A percentile compares a stretch with the other conserved stretches of the same genome.
phyloP scores from a whole-genome alignment of 2,329 filamentous ascomycete species.

The Aspergillus hortae region DNA sequence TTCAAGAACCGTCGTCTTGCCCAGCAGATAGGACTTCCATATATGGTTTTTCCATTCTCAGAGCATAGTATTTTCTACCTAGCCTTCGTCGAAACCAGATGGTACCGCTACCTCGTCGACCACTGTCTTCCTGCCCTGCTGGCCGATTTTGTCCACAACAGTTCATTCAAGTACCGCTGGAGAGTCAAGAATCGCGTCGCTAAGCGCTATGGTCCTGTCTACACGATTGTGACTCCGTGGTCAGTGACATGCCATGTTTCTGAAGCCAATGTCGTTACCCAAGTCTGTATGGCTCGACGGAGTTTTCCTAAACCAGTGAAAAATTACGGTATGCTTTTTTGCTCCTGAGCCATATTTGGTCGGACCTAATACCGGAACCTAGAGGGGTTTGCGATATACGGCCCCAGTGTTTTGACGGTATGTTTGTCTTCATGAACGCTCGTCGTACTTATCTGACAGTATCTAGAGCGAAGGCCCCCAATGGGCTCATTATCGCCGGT shows the following conservation, averaged over 20 bases:
- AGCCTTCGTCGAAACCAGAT: neutral
- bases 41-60: neutral
- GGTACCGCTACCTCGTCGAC: neutral
- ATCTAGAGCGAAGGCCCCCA: conserved; percentile 27
- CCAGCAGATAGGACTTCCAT: neutral
- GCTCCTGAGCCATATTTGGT: neutral
- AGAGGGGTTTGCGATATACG: conserved; percentile 28
- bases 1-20: neutral
- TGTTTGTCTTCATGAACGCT: conserved; percentile 4
- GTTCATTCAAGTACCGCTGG: conserved; percentile 13
- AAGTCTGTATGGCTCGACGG: conserved; percentile 12
- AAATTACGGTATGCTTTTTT: conserved; percentile 10
- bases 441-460: neutral
- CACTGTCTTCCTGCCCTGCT: neutral
- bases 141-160: neutral
- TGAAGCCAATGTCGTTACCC: conserved; percentile 15
- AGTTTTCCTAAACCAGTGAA: conserved; percentile 15
- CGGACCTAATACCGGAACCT: neutral
- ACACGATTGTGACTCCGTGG: conserved; percentile 11
- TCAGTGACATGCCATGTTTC: conserved; percentile 11
- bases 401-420: conserved; percentile 30
- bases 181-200: conserved; percentile 9
- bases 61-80: neutral
- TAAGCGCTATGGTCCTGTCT: conserved; percentile 12
- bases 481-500: conserved; percentile 44